Conservation (phyloP, 495 filamentous ascomycete species). For the Xylaria scruposa region DNA sequence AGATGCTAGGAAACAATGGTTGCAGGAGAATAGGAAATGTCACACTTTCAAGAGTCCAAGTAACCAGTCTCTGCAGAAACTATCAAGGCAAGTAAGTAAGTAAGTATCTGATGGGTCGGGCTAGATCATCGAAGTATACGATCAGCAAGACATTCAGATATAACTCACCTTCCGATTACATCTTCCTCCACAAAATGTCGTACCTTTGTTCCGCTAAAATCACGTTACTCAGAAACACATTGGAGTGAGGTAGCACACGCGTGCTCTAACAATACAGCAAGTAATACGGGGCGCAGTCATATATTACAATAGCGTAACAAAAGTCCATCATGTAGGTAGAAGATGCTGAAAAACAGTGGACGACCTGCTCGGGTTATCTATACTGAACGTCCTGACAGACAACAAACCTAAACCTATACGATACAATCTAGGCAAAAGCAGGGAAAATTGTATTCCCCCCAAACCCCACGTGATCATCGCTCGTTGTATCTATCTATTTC, state of each 20-base stretch:
- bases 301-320: conserved; percentile 7
- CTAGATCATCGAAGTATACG: not conserved
- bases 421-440: conserved; percentile 6
- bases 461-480: not conserved
- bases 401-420: conserved; percentile 15
- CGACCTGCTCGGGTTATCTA: not conserved
- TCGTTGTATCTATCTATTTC: conserved; percentile 12
- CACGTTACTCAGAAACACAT: not conserved
- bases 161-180: not conserved
- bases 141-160: not conserved
- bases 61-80: not conserved
- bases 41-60: not conserved
- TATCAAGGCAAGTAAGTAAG: no score
- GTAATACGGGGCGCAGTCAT: not conserved
- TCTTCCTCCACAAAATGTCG: not conserved
- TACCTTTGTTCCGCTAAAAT: not conserved
- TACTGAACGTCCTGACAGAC: not conserved
- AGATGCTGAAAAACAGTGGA: not conserved
- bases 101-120: not conserved
- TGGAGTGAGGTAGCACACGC: not conserved
- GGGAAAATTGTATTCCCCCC: conserved; percentile 1
- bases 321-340: not conserved
- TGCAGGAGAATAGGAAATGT: not conserved
- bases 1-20: not conserved
- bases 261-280: not conserved